Base-by-base conservation (phyloP, 352 stramenopile genomes). In the Pythium plurisporium region DNA sequence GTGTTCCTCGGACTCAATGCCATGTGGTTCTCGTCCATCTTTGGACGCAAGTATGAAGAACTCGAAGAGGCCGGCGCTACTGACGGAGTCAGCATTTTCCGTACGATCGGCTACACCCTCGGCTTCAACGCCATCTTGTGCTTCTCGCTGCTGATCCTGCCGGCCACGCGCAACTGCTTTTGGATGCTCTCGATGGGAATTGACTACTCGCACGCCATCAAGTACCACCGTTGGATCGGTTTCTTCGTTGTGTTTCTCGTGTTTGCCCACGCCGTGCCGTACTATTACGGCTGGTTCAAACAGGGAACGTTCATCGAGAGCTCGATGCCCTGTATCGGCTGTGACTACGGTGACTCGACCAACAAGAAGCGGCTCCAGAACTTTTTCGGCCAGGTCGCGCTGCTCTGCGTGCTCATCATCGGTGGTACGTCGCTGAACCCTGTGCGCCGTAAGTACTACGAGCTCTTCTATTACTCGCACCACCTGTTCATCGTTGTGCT, bases 401-500 rank as follows among this genome's bases (percentile, higher is more conserved):
- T 91, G 59, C 55, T 87, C 12, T 82, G 79, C 65, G 84, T 78
- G 41, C 41, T 94, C 33, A 62, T 87, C 46, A 94, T 95, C 41
- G 80, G 79, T 20, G 59, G 81, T 14, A 91, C 86, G 46, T 94
- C 87, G 33, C 65, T 96, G 30, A 67, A 70, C 42, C 59, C 69
- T 22, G 78, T 96, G 22, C 84, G 89, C 22, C 79, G 89, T 37
- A 62, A 65, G 27, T 86, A 76, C 72, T 96, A 94, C 63, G 79
- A 89, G 45, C 40, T 92, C 27, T 96, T 96, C 49, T 93, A 95
- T 71, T 94, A 93, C 70, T 74, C 72, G 52, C 87, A 96, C 65
- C 83, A 94, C 61, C 73, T 95, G 36, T 95, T 95, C 65, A 73
- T 96, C 33, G 55, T 94, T 20, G 84, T 91, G 67, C 64, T 90